A percentile compares a stretch with the other conserved stretches of the same genome.
Conservation (phyloP, 139 green algal genomes). For the Closterium sp. region DNA sequence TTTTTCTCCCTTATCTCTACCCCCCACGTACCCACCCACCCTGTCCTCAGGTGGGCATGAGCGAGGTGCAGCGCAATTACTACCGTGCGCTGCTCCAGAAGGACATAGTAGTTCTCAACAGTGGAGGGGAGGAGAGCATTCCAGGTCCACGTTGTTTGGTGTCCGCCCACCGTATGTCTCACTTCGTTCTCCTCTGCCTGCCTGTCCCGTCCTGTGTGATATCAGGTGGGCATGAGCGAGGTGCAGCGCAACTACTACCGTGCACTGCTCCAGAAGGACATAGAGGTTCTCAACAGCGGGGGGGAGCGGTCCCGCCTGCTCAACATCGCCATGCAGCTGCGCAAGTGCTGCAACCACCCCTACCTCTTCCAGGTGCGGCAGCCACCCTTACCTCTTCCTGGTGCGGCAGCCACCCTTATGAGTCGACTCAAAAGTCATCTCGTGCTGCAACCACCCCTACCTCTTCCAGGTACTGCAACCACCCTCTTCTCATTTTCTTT, state of each 20-base stretch:
- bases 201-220: too few relatives aligned
- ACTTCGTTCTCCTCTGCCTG: too few relatives aligned
- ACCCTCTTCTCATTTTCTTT: too few relatives aligned
- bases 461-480: constrained; percentile 53
- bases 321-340: constrained; percentile 99
- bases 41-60: constrained; percentile 77
- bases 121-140: constrained; percentile 76
- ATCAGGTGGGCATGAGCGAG: constrained; percentile 84
- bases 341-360: constrained; percentile 99
- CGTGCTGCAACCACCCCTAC: constrained; percentile 98
- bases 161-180: too few relatives aligned
- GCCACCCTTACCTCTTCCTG: constrained; percentile 75
- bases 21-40: too few relatives aligned
- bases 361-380: constrained; percentile 66
- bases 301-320: constrained; percentile 87
- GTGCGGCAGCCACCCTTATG: too few relatives aligned
- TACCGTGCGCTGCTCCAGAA: constrained; percentile 96
- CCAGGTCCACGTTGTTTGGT: constrained; percentile 98
- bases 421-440: too few relatives aligned
- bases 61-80: constrained; percentile 88
- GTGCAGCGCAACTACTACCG: constrained; percentile 94
- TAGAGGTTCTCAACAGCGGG: constrained; percentile 73
- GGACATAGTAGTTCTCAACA: constrained; percentile 82
- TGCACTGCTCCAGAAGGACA: constrained; percentile 95
- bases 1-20: background rate